Percentiles rank a stretch among this genome's conserved stretches.
These are phyloP conservation scores for Beta lomatogona DNA, from an alignment of 179 eudicot genomes.

Conservation along the genomic window DNA sequence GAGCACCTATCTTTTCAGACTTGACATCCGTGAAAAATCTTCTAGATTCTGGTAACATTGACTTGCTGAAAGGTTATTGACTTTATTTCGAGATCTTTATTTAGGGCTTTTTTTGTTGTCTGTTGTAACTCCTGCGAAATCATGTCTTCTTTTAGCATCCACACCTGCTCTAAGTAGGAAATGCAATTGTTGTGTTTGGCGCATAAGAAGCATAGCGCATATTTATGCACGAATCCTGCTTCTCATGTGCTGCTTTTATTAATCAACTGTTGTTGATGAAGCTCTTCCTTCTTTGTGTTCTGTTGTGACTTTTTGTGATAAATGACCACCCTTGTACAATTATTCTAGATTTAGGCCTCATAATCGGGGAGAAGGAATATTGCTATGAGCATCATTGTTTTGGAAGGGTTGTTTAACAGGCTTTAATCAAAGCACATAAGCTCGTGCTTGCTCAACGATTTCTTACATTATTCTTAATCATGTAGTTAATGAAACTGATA, in stretches of 20 bases:
- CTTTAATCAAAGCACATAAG: neutral
- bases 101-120: neutral
- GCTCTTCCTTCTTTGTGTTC: neutral
- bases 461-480: neutral
- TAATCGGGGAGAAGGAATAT: neutral
- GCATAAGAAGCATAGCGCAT: neutral
- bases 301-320: neutral
- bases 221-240: neutral
- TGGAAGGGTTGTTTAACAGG: neutral
- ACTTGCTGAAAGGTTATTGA: constrained; percentile 16
- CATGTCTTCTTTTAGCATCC: neutral
- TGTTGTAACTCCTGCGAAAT: constrained; percentile 8
- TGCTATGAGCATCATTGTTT: neutral
- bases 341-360: neutral
- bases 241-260: neutral
- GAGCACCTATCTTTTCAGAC: constrained; percentile 71
- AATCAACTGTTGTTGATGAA: neutral
- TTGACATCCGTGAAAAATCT: constrained; percentile 63
- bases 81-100: constrained; percentile 5
- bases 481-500: neutral
- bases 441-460: too few relatives aligned
- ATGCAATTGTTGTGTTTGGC: neutral
- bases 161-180: neutral
- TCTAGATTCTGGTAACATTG: constrained; percentile 52
- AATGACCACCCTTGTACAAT: neutral